These are phyloP conservation scores for Trichoderma lentiforme DNA, from an alignment of 2,329 filamentous ascomycete species.

Conservation along the genomic window DNA sequence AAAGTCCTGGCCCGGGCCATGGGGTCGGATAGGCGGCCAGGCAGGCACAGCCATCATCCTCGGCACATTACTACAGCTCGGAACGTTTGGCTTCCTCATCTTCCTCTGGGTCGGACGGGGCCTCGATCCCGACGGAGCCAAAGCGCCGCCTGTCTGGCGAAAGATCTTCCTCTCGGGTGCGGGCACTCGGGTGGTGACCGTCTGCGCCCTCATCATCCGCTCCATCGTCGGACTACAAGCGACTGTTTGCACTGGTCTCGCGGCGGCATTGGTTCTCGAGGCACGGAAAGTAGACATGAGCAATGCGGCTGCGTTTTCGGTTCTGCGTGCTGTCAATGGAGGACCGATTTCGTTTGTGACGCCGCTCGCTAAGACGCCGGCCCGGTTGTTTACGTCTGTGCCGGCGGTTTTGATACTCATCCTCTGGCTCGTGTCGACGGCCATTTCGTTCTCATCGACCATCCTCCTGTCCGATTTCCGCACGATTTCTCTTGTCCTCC, in stretches of 20 bases:
- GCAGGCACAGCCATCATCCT: background rate
- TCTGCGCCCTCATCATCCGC: background rate
- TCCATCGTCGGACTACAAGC: background rate
- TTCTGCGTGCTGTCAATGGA: background rate
- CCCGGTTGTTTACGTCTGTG: background rate
- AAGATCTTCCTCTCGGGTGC: background rate
- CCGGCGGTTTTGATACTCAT: background rate
- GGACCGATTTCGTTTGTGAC: background rate
- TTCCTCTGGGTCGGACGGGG: background rate
- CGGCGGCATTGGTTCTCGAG: background rate
- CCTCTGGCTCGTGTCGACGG: background rate
- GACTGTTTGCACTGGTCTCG: background rate
- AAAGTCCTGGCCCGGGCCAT: background rate
- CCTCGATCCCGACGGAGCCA: background rate
- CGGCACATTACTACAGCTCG: background rate
- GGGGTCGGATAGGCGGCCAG: background rate
- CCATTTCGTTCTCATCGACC: background rate
- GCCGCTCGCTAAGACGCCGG: background rate
- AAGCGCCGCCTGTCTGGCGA: background rate
- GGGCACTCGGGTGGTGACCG: background rate
- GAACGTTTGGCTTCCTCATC: background rate
- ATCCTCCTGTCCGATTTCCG: background rate
- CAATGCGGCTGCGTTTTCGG: background rate
- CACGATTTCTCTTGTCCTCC: background rate
- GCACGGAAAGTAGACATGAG: background rate